phyloP scores from a whole-genome alignment of 768 basidiomycete genomes.

The Auricularia sp. region DNA sequence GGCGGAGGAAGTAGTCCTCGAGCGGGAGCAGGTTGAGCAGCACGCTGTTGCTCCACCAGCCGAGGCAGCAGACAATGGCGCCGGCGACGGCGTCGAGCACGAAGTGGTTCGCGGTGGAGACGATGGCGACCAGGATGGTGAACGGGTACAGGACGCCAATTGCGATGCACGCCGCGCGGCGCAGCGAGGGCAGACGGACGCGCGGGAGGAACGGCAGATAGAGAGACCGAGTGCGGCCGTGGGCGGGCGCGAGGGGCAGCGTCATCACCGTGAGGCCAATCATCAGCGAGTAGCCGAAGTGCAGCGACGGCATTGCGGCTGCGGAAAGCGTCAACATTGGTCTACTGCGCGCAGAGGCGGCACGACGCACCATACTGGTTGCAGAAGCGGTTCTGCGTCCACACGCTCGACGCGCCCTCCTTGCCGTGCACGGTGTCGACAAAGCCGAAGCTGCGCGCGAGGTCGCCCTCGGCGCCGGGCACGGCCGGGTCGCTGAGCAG shows the following conservation, averaged over 20 bases:
- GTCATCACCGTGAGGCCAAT: neutral
- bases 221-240: neutral
- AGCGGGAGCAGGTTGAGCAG: slow-evolving; percentile 2
- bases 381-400: slow-evolving; percentile 2
- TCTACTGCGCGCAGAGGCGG: neutral
- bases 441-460: neutral
- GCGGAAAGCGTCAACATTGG: neutral
- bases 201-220: neutral
- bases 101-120: neutral
- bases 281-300: neutral
- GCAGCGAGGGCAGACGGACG: neutral
- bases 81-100: slow-evolving; percentile 1
- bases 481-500: neutral
- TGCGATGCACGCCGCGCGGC: neutral
- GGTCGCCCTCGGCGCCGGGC: neutral
- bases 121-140: neutral
- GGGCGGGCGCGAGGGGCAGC: neutral
- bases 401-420: neutral
- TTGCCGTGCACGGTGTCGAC: neutral
- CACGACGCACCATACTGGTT: neutral
- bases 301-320: slow-evolving; percentile 1
- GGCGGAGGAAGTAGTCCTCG: slow-evolving; percentile 1
- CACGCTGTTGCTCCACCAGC: neutral
- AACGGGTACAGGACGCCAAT: neutral
- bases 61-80: neutral